Evolutionary conservation across 352 stramenopile genomes (phyloP), one percentile per base, ranked within the genome.

Genomic region (Phytophthora hybrid): DNA sequence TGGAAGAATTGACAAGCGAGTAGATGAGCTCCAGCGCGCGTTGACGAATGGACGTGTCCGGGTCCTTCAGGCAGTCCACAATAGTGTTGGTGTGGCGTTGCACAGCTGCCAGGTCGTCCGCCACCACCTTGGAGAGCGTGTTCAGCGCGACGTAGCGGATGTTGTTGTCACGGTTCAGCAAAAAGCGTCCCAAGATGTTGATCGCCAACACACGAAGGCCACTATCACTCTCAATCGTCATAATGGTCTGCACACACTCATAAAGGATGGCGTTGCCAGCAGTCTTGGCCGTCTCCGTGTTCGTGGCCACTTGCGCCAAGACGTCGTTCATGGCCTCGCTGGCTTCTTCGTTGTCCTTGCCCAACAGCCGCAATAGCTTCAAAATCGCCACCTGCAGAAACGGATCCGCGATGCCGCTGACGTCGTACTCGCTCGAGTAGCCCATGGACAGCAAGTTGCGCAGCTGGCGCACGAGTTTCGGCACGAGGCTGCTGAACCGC

Each of bases 141-240:
- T 99, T 99, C 19, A 99, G 87, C 32, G 98, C 98, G 37, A 99
- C 98, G 76, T 99, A 99, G 21, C 98, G 96, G 81, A 99, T 99
- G 81, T 99, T 99, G 84, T 99, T 99, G 89, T 99, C 98, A 14
- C 97, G 94, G 81, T 99, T 99, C 11, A 99, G 88, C 55, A 99
- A 73, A 76, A 99, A 99, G 39, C 98, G 93, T 56, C 98, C 98
- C 26, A 99, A 87, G 70, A 99, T 99, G 84, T 99, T 99, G 65
- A 99, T 97, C 29, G 98, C 98, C 37, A 99, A 84, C 21, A 99
- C 94, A 41, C 97, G 90, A 5, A 99, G 90, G 11, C 97, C 96
- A 63, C 95, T 98, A 79, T 99, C 98, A 77, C 92, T 98, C 78
- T 99, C 96, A 56, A 99, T 98, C 16, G 89, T 88, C 97, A 99